These are phyloP conservation scores for Penicillium sp. DNA, from an alignment of 2,329 filamentous ascomycete species.

Conservation along the genomic window DNA sequence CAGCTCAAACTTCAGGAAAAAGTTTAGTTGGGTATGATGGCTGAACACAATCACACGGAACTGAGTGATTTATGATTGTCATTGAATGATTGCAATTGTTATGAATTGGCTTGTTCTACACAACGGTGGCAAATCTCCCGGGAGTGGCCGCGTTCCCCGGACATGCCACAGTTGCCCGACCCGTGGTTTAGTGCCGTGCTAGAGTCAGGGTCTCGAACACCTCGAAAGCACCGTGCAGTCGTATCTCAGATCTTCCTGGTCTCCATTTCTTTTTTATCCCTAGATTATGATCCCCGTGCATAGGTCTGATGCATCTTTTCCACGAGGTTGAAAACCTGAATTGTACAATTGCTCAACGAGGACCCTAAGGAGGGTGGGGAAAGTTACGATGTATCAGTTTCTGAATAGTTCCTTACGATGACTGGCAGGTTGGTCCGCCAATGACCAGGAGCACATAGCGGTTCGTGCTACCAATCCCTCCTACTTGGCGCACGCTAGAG, in stretches of 20 bases:
- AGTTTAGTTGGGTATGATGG: neutral
- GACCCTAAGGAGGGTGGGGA: slow-evolving; percentile 7
- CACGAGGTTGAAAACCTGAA: slow-evolving; percentile 4
- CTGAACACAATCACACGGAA: neutral
- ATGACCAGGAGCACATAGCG: slow-evolving; percentile 11
- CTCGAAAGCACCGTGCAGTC: neutral
- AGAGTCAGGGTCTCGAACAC: neutral
- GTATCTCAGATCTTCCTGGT: no score
- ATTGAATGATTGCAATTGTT: no score
- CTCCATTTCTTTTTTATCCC: neutral
- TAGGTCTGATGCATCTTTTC: neutral
- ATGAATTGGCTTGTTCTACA: neutral
- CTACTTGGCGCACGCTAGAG: slow-evolving; percentile 8
- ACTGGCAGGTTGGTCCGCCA: slow-evolving; percentile 17
- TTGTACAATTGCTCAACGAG: neutral
- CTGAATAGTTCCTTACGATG: slow-evolving; percentile 15
- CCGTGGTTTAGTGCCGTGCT: slow-evolving; percentile 14
- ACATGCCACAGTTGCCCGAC: neutral
- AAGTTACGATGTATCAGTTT: slow-evolving; percentile 13
- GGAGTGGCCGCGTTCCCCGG: slow-evolving; percentile 13
- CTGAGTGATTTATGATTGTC: neutral
- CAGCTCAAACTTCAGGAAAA: neutral
- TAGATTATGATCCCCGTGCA: neutral
- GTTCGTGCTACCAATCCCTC: slow-evolving; percentile 18
- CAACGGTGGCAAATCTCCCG: neutral